Evolutionary conservation across 345 rosid genomes (phyloP).

Genomic region (Gossypium raimondii): DNA sequence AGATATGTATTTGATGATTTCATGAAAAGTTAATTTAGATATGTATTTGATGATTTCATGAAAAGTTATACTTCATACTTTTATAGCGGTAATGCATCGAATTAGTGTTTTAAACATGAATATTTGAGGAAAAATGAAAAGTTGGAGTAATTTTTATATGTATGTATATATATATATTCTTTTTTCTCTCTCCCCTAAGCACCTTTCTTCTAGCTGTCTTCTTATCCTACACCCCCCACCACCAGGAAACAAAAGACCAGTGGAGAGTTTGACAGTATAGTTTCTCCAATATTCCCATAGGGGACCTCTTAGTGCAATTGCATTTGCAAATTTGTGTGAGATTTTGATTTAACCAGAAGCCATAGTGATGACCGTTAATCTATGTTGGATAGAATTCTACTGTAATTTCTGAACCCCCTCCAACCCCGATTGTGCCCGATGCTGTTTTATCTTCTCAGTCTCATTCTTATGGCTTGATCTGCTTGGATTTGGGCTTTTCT

Average conservation of each 20-base stretch:
- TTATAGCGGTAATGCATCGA: too few species aligned
- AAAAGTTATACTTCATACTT: too few species aligned
- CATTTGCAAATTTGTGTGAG: constrained; percentile 13
- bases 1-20: too few species aligned
- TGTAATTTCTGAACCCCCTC: constrained; percentile 25
- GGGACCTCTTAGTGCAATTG: constrained; percentile 20
- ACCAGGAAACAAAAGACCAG: background rate
- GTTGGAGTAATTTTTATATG: too few species aligned
- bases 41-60: too few species aligned
- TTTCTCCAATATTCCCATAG: constrained; percentile 26
- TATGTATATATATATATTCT: too few species aligned
- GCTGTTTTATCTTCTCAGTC: constrained; percentile 26
- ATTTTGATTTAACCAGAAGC: constrained; percentile 5
- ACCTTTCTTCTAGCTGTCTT: constrained; percentile 16
- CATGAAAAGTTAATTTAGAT: too few species aligned
- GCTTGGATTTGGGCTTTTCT: constrained; percentile 29
- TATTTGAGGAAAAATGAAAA: too few species aligned
- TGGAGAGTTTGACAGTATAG: constrained; percentile 9
- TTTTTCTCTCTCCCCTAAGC: constrained; percentile 27
- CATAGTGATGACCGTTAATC: constrained; percentile 36
- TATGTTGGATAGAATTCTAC: constrained; percentile 25
- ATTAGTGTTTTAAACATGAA: too few species aligned
- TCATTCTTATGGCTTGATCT: constrained; percentile 44
- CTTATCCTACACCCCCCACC: constrained; percentile 30
- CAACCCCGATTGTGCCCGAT: constrained; percentile 17